A percentile compares a stretch with the other conserved stretches of the same genome.
These are phyloP conservation scores for Psilocybe azurescens DNA, from an alignment of 768 basidiomycete genomes.

Conservation along the genomic window DNA sequence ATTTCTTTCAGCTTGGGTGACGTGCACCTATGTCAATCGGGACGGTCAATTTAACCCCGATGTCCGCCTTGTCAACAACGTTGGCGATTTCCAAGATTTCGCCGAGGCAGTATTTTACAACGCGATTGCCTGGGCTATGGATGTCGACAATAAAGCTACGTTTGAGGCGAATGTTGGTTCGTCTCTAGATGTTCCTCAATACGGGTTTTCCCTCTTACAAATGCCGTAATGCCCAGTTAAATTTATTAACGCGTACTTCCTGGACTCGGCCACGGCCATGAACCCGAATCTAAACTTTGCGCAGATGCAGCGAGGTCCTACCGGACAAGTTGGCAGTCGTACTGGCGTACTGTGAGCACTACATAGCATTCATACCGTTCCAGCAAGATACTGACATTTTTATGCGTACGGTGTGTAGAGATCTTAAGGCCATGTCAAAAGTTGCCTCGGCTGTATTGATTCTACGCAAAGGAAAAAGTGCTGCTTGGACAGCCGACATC, in stretches of 20 bases:
- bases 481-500: slow-evolving; percentile 59
- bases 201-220: neutral
- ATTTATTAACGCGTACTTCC: slow-evolving; percentile 63
- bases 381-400: neutral
- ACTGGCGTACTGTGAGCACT: slow-evolving; percentile 59
- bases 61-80: slow-evolving; percentile 57
- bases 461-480: slow-evolving; percentile 51
- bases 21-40: slow-evolving; percentile 57
- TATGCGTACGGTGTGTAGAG: slow-evolving; percentile 34
- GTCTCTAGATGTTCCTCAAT: slow-evolving; percentile 7
- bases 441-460: slow-evolving; percentile 57
- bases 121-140: slow-evolving; percentile 56
- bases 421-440: slow-evolving; percentile 64
- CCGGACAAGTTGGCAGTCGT: slow-evolving; percentile 46
- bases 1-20: slow-evolving; percentile 49
- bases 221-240: slow-evolving; percentile 31
- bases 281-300: slow-evolving; percentile 67
- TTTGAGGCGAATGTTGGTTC: slow-evolving; percentile 50
- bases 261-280: slow-evolving; percentile 62
- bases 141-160: slow-evolving; percentile 33
- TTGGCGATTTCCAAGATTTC: slow-evolving; percentile 57
- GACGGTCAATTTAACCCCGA: slow-evolving; percentile 76
- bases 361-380: neutral
- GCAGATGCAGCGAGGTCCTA: slow-evolving; percentile 52
- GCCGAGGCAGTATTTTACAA: slow-evolving; percentile 69